phyloP scores from a whole-genome alignment of 148 eudicot genomes.

The Suaeda aralocaspica region DNA sequence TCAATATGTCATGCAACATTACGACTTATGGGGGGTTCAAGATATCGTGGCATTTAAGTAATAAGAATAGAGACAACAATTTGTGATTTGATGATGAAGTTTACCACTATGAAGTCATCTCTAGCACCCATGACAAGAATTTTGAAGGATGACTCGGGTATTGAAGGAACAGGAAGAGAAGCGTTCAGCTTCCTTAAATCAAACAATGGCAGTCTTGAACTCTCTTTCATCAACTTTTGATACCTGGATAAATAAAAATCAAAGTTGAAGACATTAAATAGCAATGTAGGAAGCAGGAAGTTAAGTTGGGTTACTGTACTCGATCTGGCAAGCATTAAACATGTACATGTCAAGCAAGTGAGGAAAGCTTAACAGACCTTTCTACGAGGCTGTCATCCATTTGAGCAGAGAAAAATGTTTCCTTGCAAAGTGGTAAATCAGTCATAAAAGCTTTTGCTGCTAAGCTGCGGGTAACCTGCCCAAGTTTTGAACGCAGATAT shows the following conservation, averaged over 20 bases:
- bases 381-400: constrained; percentile 67
- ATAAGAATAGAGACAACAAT: neutral
- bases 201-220: constrained; percentile 90
- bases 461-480: constrained; percentile 88
- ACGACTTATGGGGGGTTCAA: neutral
- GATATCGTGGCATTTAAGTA: neutral
- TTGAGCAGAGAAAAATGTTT: constrained; percentile 78
- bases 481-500: neutral
- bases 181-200: constrained; percentile 89
- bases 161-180: constrained; percentile 80
- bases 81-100: neutral
- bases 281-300: neutral
- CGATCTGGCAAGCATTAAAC: neutral
- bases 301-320: neutral
- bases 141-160: constrained; percentile 46
- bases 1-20: too few relatives aligned
- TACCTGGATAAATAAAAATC: constrained; percentile 43
- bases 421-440: constrained; percentile 72
- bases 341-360: neutral
- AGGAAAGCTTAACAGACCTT: constrained; percentile 35
- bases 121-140: constrained; percentile 73
- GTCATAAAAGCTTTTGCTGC: constrained; percentile 97
- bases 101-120: constrained; percentile 89
- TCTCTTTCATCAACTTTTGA: constrained; percentile 83
- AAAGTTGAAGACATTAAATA: neutral